Evolutionary conservation across 1,284 basidiomycete genomes (phyloP), one percentile per base, ranked within the genome.

Genomic region (Blastosporella zonata): DNA sequence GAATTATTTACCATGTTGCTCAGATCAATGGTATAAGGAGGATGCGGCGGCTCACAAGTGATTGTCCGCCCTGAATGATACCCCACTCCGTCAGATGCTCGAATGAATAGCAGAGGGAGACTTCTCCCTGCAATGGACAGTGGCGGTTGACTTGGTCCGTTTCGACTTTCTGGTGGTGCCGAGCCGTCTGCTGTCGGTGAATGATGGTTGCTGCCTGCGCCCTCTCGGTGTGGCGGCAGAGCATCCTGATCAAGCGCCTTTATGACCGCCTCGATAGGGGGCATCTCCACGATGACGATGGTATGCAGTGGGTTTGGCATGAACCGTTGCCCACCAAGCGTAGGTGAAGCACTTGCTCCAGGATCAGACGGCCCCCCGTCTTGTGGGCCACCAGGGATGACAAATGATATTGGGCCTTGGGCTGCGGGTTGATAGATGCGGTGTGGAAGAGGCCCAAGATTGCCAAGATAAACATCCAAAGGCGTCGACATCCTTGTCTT

Each of bases 381-480:
- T 44, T 65, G 54, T 46, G 62, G 55, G 41, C 55, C 56, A 23
- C 56, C 57, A 27, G 63, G 59, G 37, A 65, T 53, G 17, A 72
- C 74, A 22, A 12, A 9, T 31, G 82, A 84, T 45, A 86, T 63
- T 5, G 82, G 81, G 13, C 84, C 84, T 5, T 83, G 76, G 35
- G 81, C 72, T 1, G 85, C 72, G 1, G 85, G 75, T 55, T 87
- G 85, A 62, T 85, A 88, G 45, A 87, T 75, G 29, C 85, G 82
- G 51, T 82, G 72, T 21, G 74, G 75, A 34, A 96, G 75, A 3
- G 93, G 93, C 0, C 94, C 94, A 10, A 96, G 72, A 52, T 87
- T 88, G 20, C 94, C 94, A 4, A 95, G 77, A 70, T 94, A 97
- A 9, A 96, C 83, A 55, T 94, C 87, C 28, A 95, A 74, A 2